Evolutionary conservation across 2,329 filamentous ascomycete species (phyloP), one percentile per base, ranked within the genome.

Genomic region (Fusarium sp.): DNA sequence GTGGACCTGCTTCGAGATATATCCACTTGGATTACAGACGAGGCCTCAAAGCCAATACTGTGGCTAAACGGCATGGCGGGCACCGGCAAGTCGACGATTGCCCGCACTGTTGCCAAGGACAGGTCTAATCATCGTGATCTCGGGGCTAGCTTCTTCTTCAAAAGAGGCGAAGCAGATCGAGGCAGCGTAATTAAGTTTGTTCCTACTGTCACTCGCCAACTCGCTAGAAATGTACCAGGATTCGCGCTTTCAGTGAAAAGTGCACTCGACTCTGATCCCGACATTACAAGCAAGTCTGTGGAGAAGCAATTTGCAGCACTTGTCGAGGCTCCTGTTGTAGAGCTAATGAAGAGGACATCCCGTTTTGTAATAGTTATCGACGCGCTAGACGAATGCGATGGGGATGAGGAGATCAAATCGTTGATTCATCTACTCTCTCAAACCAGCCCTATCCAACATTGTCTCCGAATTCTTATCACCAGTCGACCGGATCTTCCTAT

Each of bases 141-240:
- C 2, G 77, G 68, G 1, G 79, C 78, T 0, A 80, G 77, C 8
- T 85, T 84, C 66, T 83, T 84, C 71, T 85, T 83, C 72, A 82
- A 80, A 40, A 77, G 71, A 55, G 81, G 77, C 1, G 78, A 79
- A 46, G 66, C 54, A 0, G 55, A 57, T 0, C 4, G 6, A 12
- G 51, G 18, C 0, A 25, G 8, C 0, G 20, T 47, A 3, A 16
- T 11, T 1, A 32, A 18, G 12, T 3, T 59, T 3, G 3, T 59
- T 0, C 2, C 57, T 0, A 48, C 18, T 0, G 48, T 59, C 0
- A 27, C 54, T 2, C 53, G 25, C 0, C 42, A 59, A 1, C 25
- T 59, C 3, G 32, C 41, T 4, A 5, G 6, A 5, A 59, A 30
- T 4, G 20, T 6, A 0, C 6, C 53, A 0, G 20, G 0, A 0